These are phyloP conservation scores for Huntiella bhutanensis DNA, from an alignment of 2,329 filamentous ascomycete species.

Conservation along the genomic window DNA sequence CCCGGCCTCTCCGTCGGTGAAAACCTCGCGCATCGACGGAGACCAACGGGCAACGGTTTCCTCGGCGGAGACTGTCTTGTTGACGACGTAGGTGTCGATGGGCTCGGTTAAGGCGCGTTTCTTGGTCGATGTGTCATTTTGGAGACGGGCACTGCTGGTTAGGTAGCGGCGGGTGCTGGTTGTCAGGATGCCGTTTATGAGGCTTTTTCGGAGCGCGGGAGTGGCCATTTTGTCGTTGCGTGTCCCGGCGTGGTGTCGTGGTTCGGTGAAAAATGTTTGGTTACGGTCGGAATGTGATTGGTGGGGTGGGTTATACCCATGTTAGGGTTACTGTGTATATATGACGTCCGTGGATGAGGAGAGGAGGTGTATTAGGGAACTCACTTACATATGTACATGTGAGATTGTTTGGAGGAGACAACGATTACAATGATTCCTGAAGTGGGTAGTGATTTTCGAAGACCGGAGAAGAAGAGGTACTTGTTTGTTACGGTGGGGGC, in stretches of 20 bases:
- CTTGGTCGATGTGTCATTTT: slow-evolving; percentile 1
- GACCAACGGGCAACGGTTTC: slow-evolving; percentile 11
- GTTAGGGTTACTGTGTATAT: neutral
- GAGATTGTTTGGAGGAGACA: neutral
- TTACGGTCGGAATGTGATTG: neutral
- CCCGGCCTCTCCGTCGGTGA: slow-evolving; percentile 4
- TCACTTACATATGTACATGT: too few relatives aligned
- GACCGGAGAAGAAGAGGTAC: slow-evolving; percentile 11
- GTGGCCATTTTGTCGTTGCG: slow-evolving; percentile 2
- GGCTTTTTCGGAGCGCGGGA: neutral
- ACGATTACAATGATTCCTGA: neutral
- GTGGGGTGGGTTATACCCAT: too few relatives aligned
- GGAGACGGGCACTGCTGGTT: neutral
- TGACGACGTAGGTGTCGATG: slow-evolving; percentile 5
- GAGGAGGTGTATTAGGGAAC: neutral
- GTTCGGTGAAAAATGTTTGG: slow-evolving; percentile 8
- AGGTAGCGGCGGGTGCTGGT: neutral
- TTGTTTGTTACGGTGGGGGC: slow-evolving; percentile 88
- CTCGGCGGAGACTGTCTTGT: slow-evolving; percentile 8
- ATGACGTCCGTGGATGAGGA: neutral
- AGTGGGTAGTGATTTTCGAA: neutral
- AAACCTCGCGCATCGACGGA: slow-evolving; percentile 6
- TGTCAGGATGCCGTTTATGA: neutral
- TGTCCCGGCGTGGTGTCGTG: neutral
- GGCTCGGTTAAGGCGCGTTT: slow-evolving; percentile 9